Evolutionary conservation across 192 early-diverging fungal genomes (phyloP).

Genomic region (Gigaspora rosea): DNA sequence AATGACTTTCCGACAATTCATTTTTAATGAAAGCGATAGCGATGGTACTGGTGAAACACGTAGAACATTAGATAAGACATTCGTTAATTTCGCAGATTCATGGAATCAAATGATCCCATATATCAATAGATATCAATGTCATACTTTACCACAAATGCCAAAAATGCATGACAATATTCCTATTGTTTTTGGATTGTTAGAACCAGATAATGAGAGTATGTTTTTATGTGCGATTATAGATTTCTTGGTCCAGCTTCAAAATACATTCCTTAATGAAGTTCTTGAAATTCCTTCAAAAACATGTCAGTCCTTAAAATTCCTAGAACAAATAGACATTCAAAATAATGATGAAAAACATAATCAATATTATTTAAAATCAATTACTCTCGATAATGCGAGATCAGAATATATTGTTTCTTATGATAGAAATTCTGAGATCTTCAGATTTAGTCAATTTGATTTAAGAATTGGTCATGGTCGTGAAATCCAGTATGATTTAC

Average conservation of each 20-base stretch:
- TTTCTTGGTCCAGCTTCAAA: constrained; percentile 28
- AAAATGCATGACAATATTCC: background rate
- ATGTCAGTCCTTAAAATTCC: constrained; percentile 22
- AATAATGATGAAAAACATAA: background rate
- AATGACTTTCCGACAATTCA: constrained; percentile 30
- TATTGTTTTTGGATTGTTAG: constrained; percentile 24
- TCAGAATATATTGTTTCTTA: constrained; percentile 7
- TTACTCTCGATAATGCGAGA: background rate
- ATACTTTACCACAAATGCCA: background rate
- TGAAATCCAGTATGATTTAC: constrained; percentile 28
- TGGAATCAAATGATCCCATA: constrained; percentile 16
- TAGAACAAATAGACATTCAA: background rate
- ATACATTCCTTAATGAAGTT: constrained; percentile 28
- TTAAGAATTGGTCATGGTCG: constrained; percentile 22
- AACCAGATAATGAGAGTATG: constrained; percentile 8
- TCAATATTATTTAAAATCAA: background rate
- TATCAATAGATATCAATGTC: constrained; percentile 23
- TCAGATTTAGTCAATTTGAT: constrained; percentile 23
- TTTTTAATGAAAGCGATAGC: constrained; percentile 9
- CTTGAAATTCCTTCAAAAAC: background rate
- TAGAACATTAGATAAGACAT: background rate
- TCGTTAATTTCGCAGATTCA: constrained; percentile 23
- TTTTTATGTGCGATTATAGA: constrained; percentile 25
- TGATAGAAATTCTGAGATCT: constrained; percentile 17
- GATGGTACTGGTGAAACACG: background rate